phyloP scores from a whole-genome alignment of 345 rosid genomes.

The Erodium maritimum region DNA sequence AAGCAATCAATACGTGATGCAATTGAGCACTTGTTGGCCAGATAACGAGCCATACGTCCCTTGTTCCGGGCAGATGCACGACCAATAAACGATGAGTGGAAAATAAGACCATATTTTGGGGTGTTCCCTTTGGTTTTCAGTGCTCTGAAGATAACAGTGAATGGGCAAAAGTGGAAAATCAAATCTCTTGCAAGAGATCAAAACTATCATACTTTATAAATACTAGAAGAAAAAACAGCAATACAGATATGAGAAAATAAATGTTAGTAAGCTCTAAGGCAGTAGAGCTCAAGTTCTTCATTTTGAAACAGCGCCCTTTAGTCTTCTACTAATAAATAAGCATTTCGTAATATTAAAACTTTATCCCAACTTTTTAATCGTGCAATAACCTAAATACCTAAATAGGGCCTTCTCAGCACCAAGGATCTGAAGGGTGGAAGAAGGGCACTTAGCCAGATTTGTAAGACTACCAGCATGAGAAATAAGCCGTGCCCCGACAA shows the following conservation, averaged over 20 bases:
- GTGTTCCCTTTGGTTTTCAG: slow-evolving; percentile 94
- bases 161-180: background rate
- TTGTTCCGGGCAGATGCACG: slow-evolving; percentile 84
- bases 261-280: too few relatives aligned
- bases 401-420: slow-evolving; percentile 95
- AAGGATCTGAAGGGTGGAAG: slow-evolving; percentile 96
- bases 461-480: slow-evolving; percentile 99
- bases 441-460: slow-evolving; percentile 92
- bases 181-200: too few relatives aligned
- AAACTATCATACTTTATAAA: too few relatives aligned
- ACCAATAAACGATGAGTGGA: slow-evolving; percentile 88
- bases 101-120: slow-evolving; percentile 87
- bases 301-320: too few relatives aligned
- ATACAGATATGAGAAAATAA: too few relatives aligned
- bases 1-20: slow-evolving; percentile 93
- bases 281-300: too few relatives aligned
- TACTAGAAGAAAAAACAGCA: too few relatives aligned
- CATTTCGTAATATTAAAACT: background rate
- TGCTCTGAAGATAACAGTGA: slow-evolving; percentile 35
- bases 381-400: slow-evolving; percentile 32
- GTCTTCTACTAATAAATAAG: too few relatives aligned
- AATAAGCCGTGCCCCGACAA: slow-evolving; percentile 86
- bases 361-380: background rate
- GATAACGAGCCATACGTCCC: slow-evolving; percentile 94
- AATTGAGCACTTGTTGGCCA: slow-evolving; percentile 92